A percentile compares a stretch with the other conserved stretches of the same genome.
These are phyloP conservation scores for Aspergillus versicolor DNA, from an alignment of 2,329 filamentous ascomycete genomes.

Conservation along the genomic window DNA sequence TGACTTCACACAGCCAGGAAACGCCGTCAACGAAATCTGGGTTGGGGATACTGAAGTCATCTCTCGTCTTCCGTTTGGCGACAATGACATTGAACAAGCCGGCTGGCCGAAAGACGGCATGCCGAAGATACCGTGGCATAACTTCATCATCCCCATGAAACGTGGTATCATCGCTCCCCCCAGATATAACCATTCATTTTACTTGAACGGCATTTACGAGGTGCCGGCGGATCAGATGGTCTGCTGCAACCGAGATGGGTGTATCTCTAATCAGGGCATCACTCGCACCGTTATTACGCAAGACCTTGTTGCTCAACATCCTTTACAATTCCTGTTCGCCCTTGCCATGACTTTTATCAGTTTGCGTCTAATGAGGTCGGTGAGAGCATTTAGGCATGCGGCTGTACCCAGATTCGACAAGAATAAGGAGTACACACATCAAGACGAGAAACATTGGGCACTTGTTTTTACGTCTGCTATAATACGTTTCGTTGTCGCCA, in stretches of 20 bases:
- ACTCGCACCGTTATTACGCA: not conserved
- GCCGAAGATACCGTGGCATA: constrained; percentile 42
- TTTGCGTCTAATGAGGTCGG: not conserved
- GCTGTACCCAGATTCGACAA: not conserved
- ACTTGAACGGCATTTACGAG: not conserved
- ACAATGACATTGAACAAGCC: constrained; percentile 39
- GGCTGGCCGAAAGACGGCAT: constrained; percentile 32
- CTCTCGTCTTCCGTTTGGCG: constrained; percentile 40
- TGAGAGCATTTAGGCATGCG: not conserved
- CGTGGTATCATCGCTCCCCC: constrained; percentile 10
- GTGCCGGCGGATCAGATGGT: not conserved
- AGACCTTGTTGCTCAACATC: not conserved
- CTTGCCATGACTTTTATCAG: not conserved
- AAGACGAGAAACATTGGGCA: not conserved
- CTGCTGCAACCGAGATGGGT: not conserved
- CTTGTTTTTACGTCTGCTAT: not conserved
- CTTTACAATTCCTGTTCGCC: not conserved
- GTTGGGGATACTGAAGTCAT: constrained; percentile 36
- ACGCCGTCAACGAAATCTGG: constrained; percentile 42
- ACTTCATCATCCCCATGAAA: constrained; percentile 39
- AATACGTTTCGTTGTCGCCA: not conserved
- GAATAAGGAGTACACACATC: not conserved
- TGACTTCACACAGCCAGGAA: constrained; percentile 35
- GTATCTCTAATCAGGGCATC: not conserved
- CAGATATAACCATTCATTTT: not conserved